These are phyloP conservation scores for Gossypium sturtianum DNA, from an alignment of 345 rosid species.

Conservation along the genomic window DNA sequence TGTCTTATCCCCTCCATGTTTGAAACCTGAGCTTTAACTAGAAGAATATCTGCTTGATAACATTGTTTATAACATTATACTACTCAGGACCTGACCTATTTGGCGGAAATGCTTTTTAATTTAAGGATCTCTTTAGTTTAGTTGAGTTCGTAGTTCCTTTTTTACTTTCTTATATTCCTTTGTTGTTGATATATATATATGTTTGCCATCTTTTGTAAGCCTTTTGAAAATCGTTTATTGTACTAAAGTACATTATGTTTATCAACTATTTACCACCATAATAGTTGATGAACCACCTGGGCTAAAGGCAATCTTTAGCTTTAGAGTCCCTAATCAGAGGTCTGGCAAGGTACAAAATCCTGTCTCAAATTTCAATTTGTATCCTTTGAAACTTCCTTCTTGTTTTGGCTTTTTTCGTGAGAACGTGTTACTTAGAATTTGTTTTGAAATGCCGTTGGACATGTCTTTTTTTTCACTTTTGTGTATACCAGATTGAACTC, in stretches of 20 bases:
- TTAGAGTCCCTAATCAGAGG: slow-evolving; percentile 25
- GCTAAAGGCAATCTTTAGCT: not conserved
- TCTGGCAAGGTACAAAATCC: slow-evolving; percentile 66
- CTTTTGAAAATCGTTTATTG: too few relatives aligned
- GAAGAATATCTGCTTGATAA: not conserved
- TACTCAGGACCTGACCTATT: not conserved
- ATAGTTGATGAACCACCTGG: slow-evolving; percentile 84
- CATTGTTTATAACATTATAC: not conserved
- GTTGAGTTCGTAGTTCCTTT: not conserved
- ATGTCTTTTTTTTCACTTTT: too few relatives aligned
- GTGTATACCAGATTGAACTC: too few relatives aligned
- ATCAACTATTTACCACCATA: slow-evolving; percentile 62
- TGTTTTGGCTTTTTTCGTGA: not conserved
- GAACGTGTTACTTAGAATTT: not conserved
- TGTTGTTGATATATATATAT: not conserved
- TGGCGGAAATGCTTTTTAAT: not conserved
- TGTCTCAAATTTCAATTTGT: not conserved
- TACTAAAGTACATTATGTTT: not conserved
- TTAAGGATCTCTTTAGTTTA: not conserved
- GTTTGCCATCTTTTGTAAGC: too few relatives aligned
- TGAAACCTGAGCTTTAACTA: too few relatives aligned
- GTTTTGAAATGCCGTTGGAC: not conserved
- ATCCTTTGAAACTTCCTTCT: not conserved
- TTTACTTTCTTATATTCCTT: not conserved
- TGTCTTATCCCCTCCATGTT: too few relatives aligned